These are phyloP conservation scores for Tephrocybe sp. DNA, from an alignment of 768 basidiomycete species.

Conservation along the genomic window DNA sequence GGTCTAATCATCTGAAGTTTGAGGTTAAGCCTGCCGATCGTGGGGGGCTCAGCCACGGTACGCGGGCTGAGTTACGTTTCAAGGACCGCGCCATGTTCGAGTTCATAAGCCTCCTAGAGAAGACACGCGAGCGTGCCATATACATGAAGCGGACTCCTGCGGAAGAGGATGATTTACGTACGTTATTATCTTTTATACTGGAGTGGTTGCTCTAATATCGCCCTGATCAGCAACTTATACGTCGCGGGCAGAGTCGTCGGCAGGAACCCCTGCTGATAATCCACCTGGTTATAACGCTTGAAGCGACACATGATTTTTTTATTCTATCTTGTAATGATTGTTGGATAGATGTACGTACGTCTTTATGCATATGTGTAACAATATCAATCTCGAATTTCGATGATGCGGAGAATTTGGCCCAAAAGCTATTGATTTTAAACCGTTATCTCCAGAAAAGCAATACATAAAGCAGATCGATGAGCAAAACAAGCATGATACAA, in stretches of 20 bases:
- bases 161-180: slow-evolving; percentile 61
- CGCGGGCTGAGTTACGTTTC: slow-evolving; percentile 65
- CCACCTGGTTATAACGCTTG: slow-evolving; percentile 48
- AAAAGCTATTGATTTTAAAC: too few relatives aligned
- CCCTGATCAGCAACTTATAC: slow-evolving; percentile 40
- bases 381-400: background rate
- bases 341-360: slow-evolving; percentile 7
- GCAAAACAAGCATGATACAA: too few relatives aligned
- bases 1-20: slow-evolving; percentile 62
- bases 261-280: slow-evolving; percentile 44
- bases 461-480: too few relatives aligned
- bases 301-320: slow-evolving; percentile 7
- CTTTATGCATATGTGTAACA: background rate
- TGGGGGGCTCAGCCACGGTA: slow-evolving; percentile 66
- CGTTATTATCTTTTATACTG: slow-evolving; percentile 25
- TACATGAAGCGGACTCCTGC: slow-evolving; percentile 66
- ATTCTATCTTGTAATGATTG: slow-evolving; percentile 7
- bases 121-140: slow-evolving; percentile 71
- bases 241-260: slow-evolving; percentile 41
- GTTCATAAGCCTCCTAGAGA: slow-evolving; percentile 71
- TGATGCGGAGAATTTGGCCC: background rate
- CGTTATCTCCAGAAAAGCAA: too few relatives aligned
- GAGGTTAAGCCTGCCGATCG: slow-evolving; percentile 63
- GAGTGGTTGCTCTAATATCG: background rate
- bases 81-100: slow-evolving; percentile 67